phyloP scores from a whole-genome alignment of 2,329 filamentous ascomycete species.

The Orbilia blumenaviensis region DNA sequence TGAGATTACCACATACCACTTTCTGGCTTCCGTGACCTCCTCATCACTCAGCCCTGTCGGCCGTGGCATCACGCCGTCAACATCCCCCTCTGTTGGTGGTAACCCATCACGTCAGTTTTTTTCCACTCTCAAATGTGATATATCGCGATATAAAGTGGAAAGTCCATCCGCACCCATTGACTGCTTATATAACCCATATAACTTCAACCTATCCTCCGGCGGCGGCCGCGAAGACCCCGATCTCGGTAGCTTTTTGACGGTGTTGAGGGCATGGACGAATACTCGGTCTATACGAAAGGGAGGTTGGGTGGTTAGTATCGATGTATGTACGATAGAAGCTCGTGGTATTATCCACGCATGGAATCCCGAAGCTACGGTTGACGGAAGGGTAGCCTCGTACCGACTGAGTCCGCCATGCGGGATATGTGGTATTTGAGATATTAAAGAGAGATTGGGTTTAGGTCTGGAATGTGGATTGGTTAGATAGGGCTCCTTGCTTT shows the following conservation, averaged over 20 bases:
- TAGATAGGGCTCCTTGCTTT: neutral
- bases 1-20: constrained; percentile 58
- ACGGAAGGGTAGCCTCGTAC: constrained; percentile 7
- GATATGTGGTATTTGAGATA: neutral
- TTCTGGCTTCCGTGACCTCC: constrained; percentile 65
- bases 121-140: constrained; percentile 4
- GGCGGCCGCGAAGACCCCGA: constrained; percentile 91
- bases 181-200: constrained; percentile 99
- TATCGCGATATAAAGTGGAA: neutral
- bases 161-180: constrained; percentile 74
- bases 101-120: constrained; percentile 12
- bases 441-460: neutral
- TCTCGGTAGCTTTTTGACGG: constrained; percentile 95
- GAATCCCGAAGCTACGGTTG: neutral
- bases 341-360: neutral
- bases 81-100: constrained; percentile 77
- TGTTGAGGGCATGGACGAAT: constrained; percentile 98
- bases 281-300: constrained; percentile 76
- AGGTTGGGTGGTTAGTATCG: constrained; percentile 30
- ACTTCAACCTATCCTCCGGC: constrained; percentile 80
- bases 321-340: neutral
- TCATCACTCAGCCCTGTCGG: constrained; percentile 66
- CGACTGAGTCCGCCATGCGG: constrained; percentile 53
- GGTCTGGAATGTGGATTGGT: neutral
- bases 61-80: constrained; percentile 90